phyloP scores from a whole-genome alignment of 2,329 filamentous ascomycete genomes.

The Scedosporium dehoogii region DNA sequence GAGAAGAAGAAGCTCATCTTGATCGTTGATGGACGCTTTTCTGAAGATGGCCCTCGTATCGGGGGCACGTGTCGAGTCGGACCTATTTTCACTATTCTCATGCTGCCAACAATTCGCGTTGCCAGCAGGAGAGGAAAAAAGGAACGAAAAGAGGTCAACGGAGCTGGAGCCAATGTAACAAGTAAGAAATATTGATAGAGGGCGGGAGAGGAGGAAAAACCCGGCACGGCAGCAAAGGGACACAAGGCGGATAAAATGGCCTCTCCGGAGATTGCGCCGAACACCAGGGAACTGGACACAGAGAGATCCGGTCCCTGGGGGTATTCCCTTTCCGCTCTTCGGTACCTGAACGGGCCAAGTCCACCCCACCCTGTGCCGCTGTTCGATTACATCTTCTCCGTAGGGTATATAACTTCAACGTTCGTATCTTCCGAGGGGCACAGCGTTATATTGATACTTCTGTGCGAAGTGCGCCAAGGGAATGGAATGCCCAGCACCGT shows the following conservation, averaged over 20 bases:
- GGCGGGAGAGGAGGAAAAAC: background rate
- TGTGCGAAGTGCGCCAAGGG: no score
- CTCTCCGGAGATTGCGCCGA: conserved; percentile 2
- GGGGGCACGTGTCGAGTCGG: no score
- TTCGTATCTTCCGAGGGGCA: no score
- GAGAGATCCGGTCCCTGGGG: background rate
- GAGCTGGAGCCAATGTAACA: background rate
- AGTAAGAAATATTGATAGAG: background rate
- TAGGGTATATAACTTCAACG: no score
- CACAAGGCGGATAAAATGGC: conserved; percentile 1
- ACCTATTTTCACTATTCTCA: no score
- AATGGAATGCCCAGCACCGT: no score
- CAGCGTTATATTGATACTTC: no score
- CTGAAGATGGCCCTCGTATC: no score
- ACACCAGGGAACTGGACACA: background rate
- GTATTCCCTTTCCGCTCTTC: background rate
- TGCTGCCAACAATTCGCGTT: no score
- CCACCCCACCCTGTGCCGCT: background rate
- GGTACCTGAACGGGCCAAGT: background rate
- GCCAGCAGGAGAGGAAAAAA: no score
- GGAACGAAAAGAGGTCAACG: background rate
- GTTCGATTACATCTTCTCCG: background rate
- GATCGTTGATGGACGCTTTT: no score
- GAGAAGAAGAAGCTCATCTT: no score
- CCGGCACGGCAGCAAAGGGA: background rate